Evolutionary conservation across 176 grass and related monocot genomes (phyloP).

Genomic region (Aegilops bicornis): DNA sequence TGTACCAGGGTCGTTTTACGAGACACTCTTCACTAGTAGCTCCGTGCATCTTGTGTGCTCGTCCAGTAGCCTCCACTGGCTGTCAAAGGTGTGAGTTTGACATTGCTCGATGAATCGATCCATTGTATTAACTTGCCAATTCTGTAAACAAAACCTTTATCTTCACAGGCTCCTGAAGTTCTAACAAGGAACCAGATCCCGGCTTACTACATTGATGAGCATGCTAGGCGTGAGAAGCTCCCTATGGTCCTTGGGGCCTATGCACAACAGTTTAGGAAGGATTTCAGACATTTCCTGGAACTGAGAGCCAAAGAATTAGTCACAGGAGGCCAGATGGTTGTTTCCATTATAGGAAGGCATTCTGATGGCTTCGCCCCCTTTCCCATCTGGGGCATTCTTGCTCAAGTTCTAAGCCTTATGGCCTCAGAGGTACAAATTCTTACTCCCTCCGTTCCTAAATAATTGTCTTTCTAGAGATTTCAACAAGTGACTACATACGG

Average conservation of each 20-base stretch:
- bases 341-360: neutral
- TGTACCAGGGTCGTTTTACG: neutral
- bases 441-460: no score
- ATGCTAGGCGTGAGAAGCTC: neutral
- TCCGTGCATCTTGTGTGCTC: slow-evolving; percentile 9
- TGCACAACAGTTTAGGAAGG: neutral
- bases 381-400: neutral
- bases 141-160: neutral
- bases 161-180: neutral
- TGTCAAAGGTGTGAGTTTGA: neutral
- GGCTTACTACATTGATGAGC: neutral
- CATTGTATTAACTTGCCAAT: neutral
- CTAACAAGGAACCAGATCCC: neutral
- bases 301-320: slow-evolving; percentile 5
- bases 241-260: neutral
- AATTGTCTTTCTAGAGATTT: no score
- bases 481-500: no score
- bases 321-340: neutral
- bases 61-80: neutral
- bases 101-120: neutral
- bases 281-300: neutral
- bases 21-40: neutral
- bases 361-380: neutral
- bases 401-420: neutral
- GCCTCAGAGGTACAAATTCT: neutral